phyloP scores from a whole-genome alignment of 2,329 filamentous ascomycete species.

The Orbilia blumenaviensis region DNA sequence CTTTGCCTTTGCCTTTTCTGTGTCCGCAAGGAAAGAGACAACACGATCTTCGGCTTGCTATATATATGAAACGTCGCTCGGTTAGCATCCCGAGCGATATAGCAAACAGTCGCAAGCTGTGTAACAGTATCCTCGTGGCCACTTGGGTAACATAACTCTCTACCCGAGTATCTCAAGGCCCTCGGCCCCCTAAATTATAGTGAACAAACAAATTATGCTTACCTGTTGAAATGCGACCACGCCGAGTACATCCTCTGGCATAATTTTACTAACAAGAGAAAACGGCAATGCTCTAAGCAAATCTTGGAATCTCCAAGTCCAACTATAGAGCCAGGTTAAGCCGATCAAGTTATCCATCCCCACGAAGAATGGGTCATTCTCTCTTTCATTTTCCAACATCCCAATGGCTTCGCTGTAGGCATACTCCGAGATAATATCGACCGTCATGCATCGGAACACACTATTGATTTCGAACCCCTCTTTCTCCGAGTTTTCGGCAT shows the following conservation, averaged over 20 bases:
- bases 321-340: constrained; percentile 61
- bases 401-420: constrained; percentile 62
- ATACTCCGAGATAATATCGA: constrained; percentile 62
- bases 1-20: constrained; percentile 56
- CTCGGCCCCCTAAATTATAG: not conserved
- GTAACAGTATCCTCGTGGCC: not conserved
- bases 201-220: not conserved
- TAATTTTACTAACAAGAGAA: constrained; percentile 54
- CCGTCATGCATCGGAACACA: constrained; percentile 59
- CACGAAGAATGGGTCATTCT: constrained; percentile 62
- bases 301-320: constrained; percentile 58
- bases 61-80: not conserved
- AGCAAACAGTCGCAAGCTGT: not conserved
- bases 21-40: constrained; percentile 30
- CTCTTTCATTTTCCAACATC: constrained; percentile 61
- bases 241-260: constrained; percentile 55
- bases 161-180: not conserved
- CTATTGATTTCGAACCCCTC: constrained; percentile 38
- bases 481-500: constrained; percentile 56
- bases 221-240: constrained; percentile 53
- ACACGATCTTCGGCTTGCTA: constrained; percentile 46
- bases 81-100: constrained; percentile 4
- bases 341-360: constrained; percentile 61
- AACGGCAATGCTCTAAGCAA: constrained; percentile 57
- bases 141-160: not conserved